phyloP scores from a whole-genome alignment of 192 early-diverging fungal species.

The Dispira simplex region DNA sequence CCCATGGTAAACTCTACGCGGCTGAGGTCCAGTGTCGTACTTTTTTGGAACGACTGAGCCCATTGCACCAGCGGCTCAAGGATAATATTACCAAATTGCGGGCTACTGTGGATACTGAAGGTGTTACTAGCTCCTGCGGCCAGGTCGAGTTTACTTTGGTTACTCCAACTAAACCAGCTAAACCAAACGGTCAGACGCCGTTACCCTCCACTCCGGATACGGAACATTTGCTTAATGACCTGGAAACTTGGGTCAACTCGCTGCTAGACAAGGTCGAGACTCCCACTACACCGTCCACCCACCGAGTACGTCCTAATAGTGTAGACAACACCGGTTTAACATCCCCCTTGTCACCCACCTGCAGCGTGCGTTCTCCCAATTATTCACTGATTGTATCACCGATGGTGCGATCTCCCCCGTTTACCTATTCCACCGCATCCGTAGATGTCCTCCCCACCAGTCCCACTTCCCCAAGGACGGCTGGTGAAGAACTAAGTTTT shows the following conservation, averaged over 20 bases:
- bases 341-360: not conserved
- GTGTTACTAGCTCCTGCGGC: not conserved
- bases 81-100: not conserved
- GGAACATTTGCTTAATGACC: not conserved
- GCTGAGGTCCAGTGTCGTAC: not conserved
- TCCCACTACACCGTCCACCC: not conserved
- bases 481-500: not conserved
- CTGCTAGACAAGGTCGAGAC: not conserved
- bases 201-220: not conserved
- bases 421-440: not conserved
- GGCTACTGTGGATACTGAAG: not conserved
- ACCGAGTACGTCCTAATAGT: not conserved
- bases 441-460: not conserved
- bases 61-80: not conserved
- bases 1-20: not conserved
- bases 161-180: not conserved
- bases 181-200: no score
- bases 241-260: not conserved
- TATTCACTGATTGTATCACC: slow-evolving; percentile 1
- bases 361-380: not conserved
- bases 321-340: not conserved
- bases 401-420: not conserved
- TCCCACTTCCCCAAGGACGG: not conserved
- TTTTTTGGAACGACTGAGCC: not conserved
- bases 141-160: not conserved